A percentile compares a stretch with the other conserved stretches of the same genome.
phyloP scores from a whole-genome alignment of 2,329 filamentous ascomycete species.

The Coniochaeta hoffmannii region DNA sequence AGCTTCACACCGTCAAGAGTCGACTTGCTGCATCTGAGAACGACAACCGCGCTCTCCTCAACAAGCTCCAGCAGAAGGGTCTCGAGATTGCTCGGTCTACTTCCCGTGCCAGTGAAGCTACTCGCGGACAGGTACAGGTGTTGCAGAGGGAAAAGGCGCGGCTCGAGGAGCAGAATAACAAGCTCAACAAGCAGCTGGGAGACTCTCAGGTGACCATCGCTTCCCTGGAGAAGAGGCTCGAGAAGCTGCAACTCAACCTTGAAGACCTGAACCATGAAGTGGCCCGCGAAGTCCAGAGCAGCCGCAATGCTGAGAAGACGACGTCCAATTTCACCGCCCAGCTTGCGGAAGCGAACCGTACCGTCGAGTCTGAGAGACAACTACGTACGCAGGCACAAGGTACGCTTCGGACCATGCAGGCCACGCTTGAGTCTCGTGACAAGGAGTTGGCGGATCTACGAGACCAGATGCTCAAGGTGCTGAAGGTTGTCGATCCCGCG shows the following conservation, averaged over 20 bases:
- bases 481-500: slow-evolving; percentile 81
- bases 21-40: slow-evolving; percentile 89
- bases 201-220: slow-evolving; percentile 78
- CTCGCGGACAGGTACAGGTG: slow-evolving; percentile 66
- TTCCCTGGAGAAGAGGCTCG: slow-evolving; percentile 85
- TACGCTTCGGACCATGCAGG: slow-evolving; percentile 74
- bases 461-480: slow-evolving; percentile 70
- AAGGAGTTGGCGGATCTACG: slow-evolving; percentile 75
- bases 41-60: slow-evolving; percentile 88
- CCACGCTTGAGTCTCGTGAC: slow-evolving; percentile 70
- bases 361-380: slow-evolving; percentile 83
- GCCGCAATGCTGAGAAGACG: slow-evolving; percentile 81
- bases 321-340: slow-evolving; percentile 75
- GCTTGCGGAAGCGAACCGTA: slow-evolving; percentile 81
- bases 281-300: slow-evolving; percentile 80
- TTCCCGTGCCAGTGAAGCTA: slow-evolving; percentile 77
- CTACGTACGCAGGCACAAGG: slow-evolving; percentile 77
- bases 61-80: slow-evolving; percentile 96
- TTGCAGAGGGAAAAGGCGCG: slow-evolving; percentile 78
- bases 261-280: slow-evolving; percentile 93
- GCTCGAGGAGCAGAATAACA: slow-evolving; percentile 74
- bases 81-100: slow-evolving; percentile 89
- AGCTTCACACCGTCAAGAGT: slow-evolving; percentile 85
- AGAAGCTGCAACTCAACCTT: slow-evolving; percentile 79
- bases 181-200: slow-evolving; percentile 74